Evolutionary conservation across 352 stramenopile species (phyloP).

Genomic region (Phytopythium oedochilum): DNA sequence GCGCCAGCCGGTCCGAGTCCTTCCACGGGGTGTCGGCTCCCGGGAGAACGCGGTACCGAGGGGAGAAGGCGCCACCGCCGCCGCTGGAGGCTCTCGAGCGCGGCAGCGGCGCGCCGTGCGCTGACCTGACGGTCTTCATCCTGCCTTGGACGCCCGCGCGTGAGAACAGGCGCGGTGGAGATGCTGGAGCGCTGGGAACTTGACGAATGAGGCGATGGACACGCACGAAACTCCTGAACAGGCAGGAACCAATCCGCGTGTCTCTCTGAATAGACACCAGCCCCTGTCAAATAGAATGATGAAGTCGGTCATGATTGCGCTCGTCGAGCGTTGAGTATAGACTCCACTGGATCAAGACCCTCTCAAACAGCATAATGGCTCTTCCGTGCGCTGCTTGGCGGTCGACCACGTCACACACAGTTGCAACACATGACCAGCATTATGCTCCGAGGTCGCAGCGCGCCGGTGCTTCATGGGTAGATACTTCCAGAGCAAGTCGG

Average conservation of each 20-base stretch:
- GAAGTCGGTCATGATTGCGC: neutral
- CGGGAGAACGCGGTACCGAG: neutral
- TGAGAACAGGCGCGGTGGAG: neutral
- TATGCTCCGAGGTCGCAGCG: neutral
- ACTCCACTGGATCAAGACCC: neutral
- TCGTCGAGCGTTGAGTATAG: neutral
- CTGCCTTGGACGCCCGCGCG: neutral
- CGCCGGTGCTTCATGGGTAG: neutral
- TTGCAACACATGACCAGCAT: neutral
- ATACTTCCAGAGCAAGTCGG: no score
- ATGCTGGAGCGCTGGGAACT: neutral
- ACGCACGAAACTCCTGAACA: no score
- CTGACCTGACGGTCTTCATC: neutral
- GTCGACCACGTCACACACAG: neutral
- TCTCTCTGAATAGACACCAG: neutral
- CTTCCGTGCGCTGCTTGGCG: no score
- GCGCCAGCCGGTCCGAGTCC: conserved; percentile 48
- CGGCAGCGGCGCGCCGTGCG: neutral
- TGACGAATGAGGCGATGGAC: neutral
- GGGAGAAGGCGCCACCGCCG: neutral
- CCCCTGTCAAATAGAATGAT: neutral
- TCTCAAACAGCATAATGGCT: neutral
- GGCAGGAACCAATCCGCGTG: neutral
- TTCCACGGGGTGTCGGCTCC: conserved; percentile 38
- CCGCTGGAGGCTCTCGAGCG: neutral